Conservation (phyloP, 1,139 yeast species). For the Kodamaea fungicola region DNA sequence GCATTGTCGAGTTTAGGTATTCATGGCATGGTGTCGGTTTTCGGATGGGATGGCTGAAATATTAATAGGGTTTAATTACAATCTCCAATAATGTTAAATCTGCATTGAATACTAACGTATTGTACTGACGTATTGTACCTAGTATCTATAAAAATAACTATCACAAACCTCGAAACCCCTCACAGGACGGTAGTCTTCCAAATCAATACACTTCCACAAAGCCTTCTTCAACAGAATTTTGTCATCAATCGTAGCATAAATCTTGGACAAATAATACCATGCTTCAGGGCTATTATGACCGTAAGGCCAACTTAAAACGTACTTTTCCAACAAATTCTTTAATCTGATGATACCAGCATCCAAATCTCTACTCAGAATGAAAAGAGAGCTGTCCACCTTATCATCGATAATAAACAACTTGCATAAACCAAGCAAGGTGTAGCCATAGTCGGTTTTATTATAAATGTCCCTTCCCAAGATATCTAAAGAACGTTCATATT, state of each 20-base stretch:
- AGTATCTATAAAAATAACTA: slow-evolving; percentile 10
- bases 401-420: slow-evolving; percentile 50
- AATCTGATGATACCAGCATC: slow-evolving; percentile 65
- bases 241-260: slow-evolving; percentile 64
- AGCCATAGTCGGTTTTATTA: slow-evolving; percentile 42
- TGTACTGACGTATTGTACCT: not conserved
- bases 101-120: not conserved
- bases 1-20: no score
- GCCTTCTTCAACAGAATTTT: slow-evolving; percentile 48
- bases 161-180: slow-evolving; percentile 38
- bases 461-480: slow-evolving; percentile 19
- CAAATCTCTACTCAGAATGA: slow-evolving; percentile 48
- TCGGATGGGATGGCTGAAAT: not conserved
- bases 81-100: not conserved
- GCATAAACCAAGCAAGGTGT: slow-evolving; percentile 66
- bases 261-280: slow-evolving; percentile 67
- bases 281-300: slow-evolving; percentile 65
- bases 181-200: slow-evolving; percentile 67
- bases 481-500: slow-evolving; percentile 67
- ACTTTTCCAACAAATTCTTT: slow-evolving; percentile 58
- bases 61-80: not conserved
- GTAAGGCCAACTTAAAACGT: slow-evolving; percentile 40
- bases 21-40: no score
- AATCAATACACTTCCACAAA: slow-evolving; percentile 63
- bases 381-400: slow-evolving; percentile 29